Percentiles rank a stretch among this genome's conserved stretches.
Evolutionary conservation across 2,329 filamentous ascomycete genomes (phyloP).

Genomic region (Nigrospora oryzae): DNA sequence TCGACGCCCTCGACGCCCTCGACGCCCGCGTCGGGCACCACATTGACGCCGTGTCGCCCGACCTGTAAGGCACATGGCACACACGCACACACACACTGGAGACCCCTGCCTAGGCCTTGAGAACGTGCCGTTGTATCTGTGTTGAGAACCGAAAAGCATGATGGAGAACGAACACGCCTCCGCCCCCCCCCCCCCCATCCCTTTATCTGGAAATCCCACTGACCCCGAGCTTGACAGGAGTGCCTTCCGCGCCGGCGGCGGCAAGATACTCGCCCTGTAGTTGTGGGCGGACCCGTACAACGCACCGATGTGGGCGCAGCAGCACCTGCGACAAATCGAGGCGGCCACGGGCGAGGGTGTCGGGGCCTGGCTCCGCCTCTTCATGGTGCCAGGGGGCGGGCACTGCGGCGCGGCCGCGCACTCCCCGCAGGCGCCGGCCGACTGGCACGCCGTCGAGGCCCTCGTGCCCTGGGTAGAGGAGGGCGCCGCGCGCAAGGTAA

Average conservation of each 20-base stretch:
- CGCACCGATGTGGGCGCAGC: conserved; percentile 24
- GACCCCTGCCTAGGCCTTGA: no score
- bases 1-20: conserved; percentile 19
- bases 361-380: conserved; percentile 23
- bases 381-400: conserved; percentile 28
- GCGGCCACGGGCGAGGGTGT: conserved; percentile 5
- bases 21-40: conserved; percentile 20
- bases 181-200: no score
- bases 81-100: no score
- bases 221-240: conserved; percentile 4
- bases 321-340: conserved; percentile 21
- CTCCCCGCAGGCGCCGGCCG: conserved; percentile 22
- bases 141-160: no score
- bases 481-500: conserved; percentile 8
- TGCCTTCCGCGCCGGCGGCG: conserved; percentile 17
- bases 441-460: conserved; percentile 22
- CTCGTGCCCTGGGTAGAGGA: conserved; percentile 26
- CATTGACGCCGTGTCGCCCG: conserved; percentile 26
- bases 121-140: no score
- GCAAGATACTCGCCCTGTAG: conserved; percentile 28
- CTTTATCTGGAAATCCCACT: no score
- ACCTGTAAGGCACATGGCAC: conserved; percentile 10
- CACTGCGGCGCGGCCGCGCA: conserved; percentile 24
- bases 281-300: conserved; percentile 28
- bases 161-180: no score